phyloP scores from a whole-genome alignment of 768 basidiomycete genomes.

The Clavulina sp. region DNA sequence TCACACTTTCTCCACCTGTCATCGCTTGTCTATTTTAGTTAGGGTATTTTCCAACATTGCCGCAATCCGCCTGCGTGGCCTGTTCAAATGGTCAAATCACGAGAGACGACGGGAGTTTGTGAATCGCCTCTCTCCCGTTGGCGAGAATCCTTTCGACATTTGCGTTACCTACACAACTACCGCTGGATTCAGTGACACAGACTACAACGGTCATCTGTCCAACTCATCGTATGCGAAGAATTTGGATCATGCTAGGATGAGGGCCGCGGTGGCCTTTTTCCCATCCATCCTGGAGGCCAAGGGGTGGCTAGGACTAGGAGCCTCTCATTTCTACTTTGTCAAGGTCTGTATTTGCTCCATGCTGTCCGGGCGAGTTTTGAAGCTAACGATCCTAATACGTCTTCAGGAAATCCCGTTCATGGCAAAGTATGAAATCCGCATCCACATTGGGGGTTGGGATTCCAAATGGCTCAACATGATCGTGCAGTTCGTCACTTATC shows the following conservation, averaged over 20 bases:
- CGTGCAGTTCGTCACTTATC: slow-evolving; percentile 1
- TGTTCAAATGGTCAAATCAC: slow-evolving; percentile 2
- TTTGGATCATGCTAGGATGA: slow-evolving; percentile 26
- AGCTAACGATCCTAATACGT: too few relatives aligned
- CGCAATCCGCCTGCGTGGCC: not conserved
- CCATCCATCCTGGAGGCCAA: slow-evolving; percentile 40
- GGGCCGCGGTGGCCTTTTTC: slow-evolving; percentile 31
- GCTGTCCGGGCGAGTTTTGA: too few relatives aligned
- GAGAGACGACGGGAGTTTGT: not conserved
- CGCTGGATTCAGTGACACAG: slow-evolving; percentile 51
- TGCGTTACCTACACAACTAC: slow-evolving; percentile 27
- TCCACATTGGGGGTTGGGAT: slow-evolving; percentile 47
- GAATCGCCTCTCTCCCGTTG: slow-evolving; percentile 27
- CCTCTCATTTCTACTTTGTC: slow-evolving; percentile 35
- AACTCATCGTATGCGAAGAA: slow-evolving; percentile 63
- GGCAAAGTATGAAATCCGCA: slow-evolving; percentile 40
- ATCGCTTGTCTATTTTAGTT: not conserved
- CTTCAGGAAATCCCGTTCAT: slow-evolving; percentile 60
- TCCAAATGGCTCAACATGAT: slow-evolving; percentile 45
- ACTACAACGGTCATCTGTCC: slow-evolving; percentile 58
- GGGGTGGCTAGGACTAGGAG: slow-evolving; percentile 45
- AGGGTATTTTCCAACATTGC: not conserved
- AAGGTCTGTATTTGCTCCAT: too few relatives aligned
- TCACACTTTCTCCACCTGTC: not conserved
- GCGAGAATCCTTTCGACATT: slow-evolving; percentile 36